Evolutionary conservation across 2,329 filamentous ascomycete genomes (phyloP).

Genomic region (Fusarium luffae): DNA sequence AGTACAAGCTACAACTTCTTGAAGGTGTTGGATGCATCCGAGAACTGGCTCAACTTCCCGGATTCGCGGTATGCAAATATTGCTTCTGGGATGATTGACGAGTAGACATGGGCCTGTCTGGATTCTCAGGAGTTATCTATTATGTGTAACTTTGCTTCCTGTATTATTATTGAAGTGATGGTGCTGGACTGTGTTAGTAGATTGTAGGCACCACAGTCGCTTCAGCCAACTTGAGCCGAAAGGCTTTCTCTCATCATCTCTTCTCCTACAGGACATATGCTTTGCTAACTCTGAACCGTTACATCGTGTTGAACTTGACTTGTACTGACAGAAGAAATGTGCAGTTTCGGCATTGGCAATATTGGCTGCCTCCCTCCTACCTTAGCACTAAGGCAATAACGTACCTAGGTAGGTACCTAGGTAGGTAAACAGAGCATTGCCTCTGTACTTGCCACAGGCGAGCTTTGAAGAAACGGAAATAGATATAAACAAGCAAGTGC

Average conservation of each 20-base stretch:
- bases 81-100: constrained; percentile 21
- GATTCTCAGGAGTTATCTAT: background rate
- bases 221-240: background rate
- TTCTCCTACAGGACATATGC: background rate
- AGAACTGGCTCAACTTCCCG: constrained; percentile 28
- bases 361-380: background rate
- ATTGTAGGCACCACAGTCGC: background rate
- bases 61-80: constrained; percentile 67
- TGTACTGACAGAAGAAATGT: background rate
- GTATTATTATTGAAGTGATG: background rate
- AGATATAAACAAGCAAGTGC: background rate
- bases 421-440: background rate
- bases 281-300: background rate
- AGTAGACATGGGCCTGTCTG: background rate
- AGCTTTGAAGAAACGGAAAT: background rate
- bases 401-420: background rate
- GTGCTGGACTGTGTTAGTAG: background rate
- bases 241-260: background rate
- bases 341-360: background rate
- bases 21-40: constrained; percentile 15
- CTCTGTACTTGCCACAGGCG: background rate
- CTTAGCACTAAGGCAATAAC: background rate
- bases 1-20: constrained; percentile 16
- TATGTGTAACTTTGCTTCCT: background rate
- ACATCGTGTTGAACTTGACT: background rate